Base-by-base conservation (phyloP, 306 rosid genomes). In the Vicia faba region DNA sequence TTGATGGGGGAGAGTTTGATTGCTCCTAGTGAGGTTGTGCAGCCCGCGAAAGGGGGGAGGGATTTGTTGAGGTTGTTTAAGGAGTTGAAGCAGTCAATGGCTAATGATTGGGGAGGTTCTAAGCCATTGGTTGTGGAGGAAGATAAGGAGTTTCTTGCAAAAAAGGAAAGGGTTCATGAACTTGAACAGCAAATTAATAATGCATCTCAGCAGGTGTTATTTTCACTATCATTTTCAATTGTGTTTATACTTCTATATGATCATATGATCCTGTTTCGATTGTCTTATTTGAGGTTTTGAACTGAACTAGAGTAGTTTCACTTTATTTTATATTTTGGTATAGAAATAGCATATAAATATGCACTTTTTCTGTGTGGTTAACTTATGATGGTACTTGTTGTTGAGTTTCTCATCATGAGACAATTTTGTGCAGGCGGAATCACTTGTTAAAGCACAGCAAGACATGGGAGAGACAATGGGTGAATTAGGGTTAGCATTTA, bases 391-490 rank as follows among this genome's bases (percentile, higher is more conserved):
- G 36, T 64, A 36, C 28, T 57, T 53, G 9, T 28, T 31, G 5
- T 31, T 39, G 14, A 20, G 20, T 57, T 70, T 58, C 61, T 13
- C 12, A 68, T 80, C 16, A 12, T 77, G 61, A 48, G 16, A 19
- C 64, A 48, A 74, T 62, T 62, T 46, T 76, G 18, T 69, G 61
- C 69, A 93, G 98, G 98, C 98, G 2, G 98, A 93, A 83, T 73
- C 96, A 61, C 89, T 93, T n/a, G 96, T 93, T 28, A 89, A 88
- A 77, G 88, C 97, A 46, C 98, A 89, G 80, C 97, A 89, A 78
- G 98, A 89, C 63, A 93, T 86, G 88, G 97, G 95, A 64, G 98
- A 88, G 78, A 86, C 97, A 59, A 69, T 88, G 93, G 98, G 97
- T 46, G 98, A 86, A 69, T 68, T 93, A 62, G 97, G 98, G 61